These are phyloP conservation scores for Choricystis sp. DNA, from an alignment of 139 green algal species.

Conservation along the genomic window DNA sequence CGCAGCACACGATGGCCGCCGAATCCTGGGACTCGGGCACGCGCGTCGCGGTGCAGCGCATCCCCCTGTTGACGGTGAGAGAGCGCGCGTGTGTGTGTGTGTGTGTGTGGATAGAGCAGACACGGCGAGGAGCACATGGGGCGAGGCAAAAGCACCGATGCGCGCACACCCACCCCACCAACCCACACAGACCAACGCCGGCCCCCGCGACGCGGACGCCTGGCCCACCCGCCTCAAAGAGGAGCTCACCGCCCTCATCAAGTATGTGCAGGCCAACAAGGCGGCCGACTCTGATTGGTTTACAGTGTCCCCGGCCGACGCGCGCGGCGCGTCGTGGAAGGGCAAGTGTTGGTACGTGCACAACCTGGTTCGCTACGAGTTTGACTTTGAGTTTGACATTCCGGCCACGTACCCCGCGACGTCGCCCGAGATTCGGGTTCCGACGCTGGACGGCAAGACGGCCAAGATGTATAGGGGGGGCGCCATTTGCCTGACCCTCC, in stretches of 20 bases:
- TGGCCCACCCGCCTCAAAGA: constrained; percentile 65
- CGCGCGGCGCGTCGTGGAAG: constrained; percentile 70
- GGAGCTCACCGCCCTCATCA: constrained; percentile 80
- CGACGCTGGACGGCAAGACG: constrained; percentile 91
- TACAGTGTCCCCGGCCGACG: constrained; percentile 58
- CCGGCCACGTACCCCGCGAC: constrained; percentile 78
- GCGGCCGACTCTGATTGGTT: constrained; percentile 90
- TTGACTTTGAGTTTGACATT: constrained; percentile 93
- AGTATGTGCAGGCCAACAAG: constrained; percentile 93
- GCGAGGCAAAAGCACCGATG: no score
- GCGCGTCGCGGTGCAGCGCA: constrained; percentile 61
- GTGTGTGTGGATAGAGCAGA: no score
- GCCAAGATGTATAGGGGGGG: constrained; percentile 95
- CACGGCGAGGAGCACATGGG: no score
- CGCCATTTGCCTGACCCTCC: constrained; percentile 92
- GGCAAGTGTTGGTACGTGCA: constrained; percentile 66
- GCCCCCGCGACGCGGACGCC: constrained; percentile 54
- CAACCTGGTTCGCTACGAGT: constrained; percentile 89
- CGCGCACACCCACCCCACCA: background rate
- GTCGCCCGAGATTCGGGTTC: constrained; percentile 85
- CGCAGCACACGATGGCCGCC: constrained; percentile 46
- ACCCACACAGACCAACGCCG: constrained; percentile 32
- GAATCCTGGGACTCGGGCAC: constrained; percentile 57
- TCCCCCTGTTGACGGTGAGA: constrained; percentile 77
- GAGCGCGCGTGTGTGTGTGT: no score